These are phyloP conservation scores for Zymoseptoria passerinii DNA, from an alignment of 2,329 filamentous ascomycete species.

Conservation along the genomic window DNA sequence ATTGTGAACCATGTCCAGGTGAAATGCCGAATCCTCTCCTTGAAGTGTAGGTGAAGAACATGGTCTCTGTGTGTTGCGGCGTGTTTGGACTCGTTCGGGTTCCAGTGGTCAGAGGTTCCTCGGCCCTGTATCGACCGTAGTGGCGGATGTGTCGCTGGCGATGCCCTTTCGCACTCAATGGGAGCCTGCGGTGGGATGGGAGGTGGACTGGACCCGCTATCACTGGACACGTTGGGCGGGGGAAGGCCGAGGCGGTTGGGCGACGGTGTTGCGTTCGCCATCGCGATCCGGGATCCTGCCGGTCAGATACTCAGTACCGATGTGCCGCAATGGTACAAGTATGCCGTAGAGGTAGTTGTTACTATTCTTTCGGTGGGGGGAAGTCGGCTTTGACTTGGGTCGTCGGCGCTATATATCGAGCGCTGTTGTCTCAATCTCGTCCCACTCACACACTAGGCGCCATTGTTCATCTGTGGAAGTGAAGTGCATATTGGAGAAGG, in stretches of 20 bases:
- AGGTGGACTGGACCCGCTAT: not conserved
- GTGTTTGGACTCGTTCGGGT: not conserved
- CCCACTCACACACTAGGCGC: not conserved
- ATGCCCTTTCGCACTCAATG: not conserved
- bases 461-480: not conserved
- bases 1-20: constrained; percentile 75
- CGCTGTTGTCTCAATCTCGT: not conserved
- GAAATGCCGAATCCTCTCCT: constrained; percentile 51
- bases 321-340: not conserved
- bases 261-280: not conserved
- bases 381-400: not conserved
- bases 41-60: constrained; percentile 37
- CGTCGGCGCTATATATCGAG: not conserved
- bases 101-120: not conserved
- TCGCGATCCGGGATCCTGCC: not conserved
- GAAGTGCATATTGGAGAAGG: not conserved
- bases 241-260: too few relatives aligned
- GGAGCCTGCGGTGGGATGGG: too few relatives aligned
- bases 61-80: constrained; percentile 11
- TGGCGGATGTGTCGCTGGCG: not conserved
- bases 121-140: not conserved
- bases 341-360: not conserved
- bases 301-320: not conserved
- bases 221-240: not conserved
- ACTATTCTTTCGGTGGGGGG: not conserved